Conservation (phyloP, 805 yeast species). For the Maudiozyma bulderi region DNA sequence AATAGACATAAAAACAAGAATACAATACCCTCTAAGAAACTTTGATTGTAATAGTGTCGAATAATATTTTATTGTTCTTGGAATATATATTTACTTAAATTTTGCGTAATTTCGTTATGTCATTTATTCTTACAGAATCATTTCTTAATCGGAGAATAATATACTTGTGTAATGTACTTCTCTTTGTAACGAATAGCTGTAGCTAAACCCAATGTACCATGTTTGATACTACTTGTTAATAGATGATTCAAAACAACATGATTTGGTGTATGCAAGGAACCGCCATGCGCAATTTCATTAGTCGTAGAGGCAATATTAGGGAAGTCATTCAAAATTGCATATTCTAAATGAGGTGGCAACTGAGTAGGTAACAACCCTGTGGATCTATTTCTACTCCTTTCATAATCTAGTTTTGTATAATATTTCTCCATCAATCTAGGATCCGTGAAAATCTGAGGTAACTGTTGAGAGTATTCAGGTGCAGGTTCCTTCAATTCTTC, state of each 20-base stretch:
- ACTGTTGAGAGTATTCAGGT: slow-evolving; percentile 47
- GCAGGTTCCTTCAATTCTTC: slow-evolving; percentile 31
- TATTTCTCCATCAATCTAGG: slow-evolving; percentile 82
- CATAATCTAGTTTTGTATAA: slow-evolving; percentile 54
- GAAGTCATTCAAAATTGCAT: slow-evolving; percentile 76
- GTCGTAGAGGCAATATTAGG: slow-evolving; percentile 16
- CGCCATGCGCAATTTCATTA: slow-evolving; percentile 7
- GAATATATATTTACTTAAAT: no score
- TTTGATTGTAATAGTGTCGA: no score
- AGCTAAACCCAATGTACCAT: slow-evolving; percentile 86
- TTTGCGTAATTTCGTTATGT: no score
- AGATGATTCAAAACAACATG: slow-evolving; percentile 88
- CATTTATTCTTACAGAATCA: no score
- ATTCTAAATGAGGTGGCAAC: slow-evolving; percentile 90
- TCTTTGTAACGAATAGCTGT: slow-evolving; percentile 78
- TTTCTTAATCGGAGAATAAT: slow-evolving; percentile 58
- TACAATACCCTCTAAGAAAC: no score
- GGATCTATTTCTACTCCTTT: slow-evolving; percentile 46
- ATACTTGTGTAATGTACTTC: slow-evolving; percentile 81
- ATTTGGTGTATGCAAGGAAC: slow-evolving; percentile 80
- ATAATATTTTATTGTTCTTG: no score
- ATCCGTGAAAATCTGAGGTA: slow-evolving; percentile 75
- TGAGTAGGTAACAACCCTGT: slow-evolving; percentile 79
- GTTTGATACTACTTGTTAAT: slow-evolving; percentile 91
- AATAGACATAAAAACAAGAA: no score